A percentile compares a stretch with the other conserved stretches of the same genome.
phyloP scores from a whole-genome alignment of 768 basidiomycete species.

The Boletus speciosus region DNA sequence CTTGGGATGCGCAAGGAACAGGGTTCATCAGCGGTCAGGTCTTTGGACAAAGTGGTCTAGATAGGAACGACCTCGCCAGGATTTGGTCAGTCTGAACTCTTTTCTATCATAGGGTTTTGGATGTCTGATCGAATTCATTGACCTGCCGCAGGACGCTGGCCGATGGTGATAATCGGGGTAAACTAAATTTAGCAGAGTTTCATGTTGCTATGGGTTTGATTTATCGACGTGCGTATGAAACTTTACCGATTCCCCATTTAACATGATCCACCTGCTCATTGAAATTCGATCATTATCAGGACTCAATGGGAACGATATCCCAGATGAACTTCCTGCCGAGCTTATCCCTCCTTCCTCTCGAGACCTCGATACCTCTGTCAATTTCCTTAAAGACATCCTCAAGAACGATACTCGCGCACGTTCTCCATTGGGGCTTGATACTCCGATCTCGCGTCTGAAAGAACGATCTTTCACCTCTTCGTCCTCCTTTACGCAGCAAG shows the following conservation, averaged over 20 bases:
- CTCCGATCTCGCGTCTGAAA: constrained; percentile 59
- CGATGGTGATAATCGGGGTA: constrained; percentile 91
- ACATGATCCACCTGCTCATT: not conserved
- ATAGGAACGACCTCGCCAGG: constrained; percentile 84
- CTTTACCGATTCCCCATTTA: not conserved
- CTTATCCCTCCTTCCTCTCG: constrained; percentile 88
- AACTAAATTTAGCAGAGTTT: constrained; percentile 93
- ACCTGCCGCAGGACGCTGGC: constrained; percentile 70
- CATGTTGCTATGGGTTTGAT: constrained; percentile 99
- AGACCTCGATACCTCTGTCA: constrained; percentile 86
- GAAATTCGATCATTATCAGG: constrained; percentile 41
- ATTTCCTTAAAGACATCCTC: constrained; percentile 83
- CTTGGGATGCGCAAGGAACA: constrained; percentile 81
- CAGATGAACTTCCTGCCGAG: constrained; percentile 82
- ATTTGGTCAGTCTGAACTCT: constrained; percentile 69
- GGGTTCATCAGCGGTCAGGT: constrained; percentile 89
- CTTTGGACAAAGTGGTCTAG: constrained; percentile 89
- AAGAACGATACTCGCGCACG: constrained; percentile 80
- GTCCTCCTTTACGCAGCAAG: constrained; percentile 44
- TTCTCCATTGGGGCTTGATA: constrained; percentile 51
- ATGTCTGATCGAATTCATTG: not conserved
- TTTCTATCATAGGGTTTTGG: not conserved
- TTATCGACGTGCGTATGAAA: constrained; percentile 73
- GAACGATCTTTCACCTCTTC: constrained; percentile 67
- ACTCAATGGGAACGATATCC: constrained; percentile 89